Evolutionary conservation across 2,329 filamentous ascomycete genomes (phyloP), one percentile per base, ranked within the genome.

Genomic region (Rhinocladiella mackenziei): DNA sequence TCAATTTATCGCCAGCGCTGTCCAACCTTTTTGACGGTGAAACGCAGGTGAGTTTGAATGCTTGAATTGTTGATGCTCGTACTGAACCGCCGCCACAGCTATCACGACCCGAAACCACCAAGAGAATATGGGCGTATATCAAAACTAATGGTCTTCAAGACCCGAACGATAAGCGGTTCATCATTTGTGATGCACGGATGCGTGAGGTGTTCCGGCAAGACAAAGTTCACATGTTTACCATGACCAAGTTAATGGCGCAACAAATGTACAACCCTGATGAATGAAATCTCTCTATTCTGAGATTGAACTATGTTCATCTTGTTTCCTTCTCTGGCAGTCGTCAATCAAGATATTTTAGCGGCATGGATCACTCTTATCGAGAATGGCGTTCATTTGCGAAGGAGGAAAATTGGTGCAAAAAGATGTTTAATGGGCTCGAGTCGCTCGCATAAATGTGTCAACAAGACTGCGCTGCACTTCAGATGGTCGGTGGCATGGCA

Each of bases 141-240:
- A 94, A 94, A 60, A 80, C 75, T 48, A 82, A 89, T 55, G 78
- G 89, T 29, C 80, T 98, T 4, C 92, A 98, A 66, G 89, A 97
- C 56, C 91, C 89, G 0, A 80, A 66, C 53, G 91, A 98, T 70
- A 91, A 89, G 65, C 85, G 92, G 15, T 88, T 95, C 57, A 98
- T 98, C 53, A 73, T 80, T 19, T 98, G 92, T 68, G 92, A 98
- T 66, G 87, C 94, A 17, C 81, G 80, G 56, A 84, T 98, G 84
- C 82, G 86, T 49, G 84, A 85, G 5, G 85, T 98, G 5, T 98
- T 98, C 72, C 94, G 94, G 65, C 78, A 85, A 60, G 80, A 89
- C 59, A 86, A 79, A 60, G 85, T 98, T 37, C 88, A 97, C 67
- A 98, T 98, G 92, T 98, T 98, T 67, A 89, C 88, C 56, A 97